Percentiles rank a stretch among this genome's conserved stretches.
Conservation (phyloP, 352 stramenopile species). For the Phytophthora foliorum region DNA sequence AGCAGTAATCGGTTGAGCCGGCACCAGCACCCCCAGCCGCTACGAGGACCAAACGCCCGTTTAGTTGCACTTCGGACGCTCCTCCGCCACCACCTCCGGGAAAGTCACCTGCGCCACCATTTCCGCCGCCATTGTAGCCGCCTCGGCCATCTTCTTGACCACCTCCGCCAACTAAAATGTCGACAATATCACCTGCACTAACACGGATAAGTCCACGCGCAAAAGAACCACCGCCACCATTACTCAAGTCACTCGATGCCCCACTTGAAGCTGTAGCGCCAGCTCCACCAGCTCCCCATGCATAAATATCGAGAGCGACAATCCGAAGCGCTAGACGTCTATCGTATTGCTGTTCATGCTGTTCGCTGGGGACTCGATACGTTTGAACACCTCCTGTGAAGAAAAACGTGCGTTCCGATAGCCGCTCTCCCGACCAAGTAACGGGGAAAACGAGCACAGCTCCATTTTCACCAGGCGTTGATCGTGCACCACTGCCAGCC, state of each 20-base stretch:
- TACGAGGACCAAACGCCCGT: slow-evolving; percentile 60
- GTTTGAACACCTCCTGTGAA: slow-evolving; percentile 43
- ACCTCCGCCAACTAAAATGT: slow-evolving; percentile 73
- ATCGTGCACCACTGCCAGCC: slow-evolving; percentile 12
- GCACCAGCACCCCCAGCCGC: slow-evolving; percentile 78
- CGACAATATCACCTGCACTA: slow-evolving; percentile 49
- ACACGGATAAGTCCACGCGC: slow-evolving; percentile 62
- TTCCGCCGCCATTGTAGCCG: slow-evolving; percentile 76
- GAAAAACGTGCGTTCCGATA: slow-evolving; percentile 56
- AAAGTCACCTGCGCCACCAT: slow-evolving; percentile 64
- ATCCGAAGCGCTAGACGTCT: slow-evolving; percentile 40
- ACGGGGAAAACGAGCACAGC: slow-evolving; percentile 72
- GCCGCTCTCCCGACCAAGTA: slow-evolving; percentile 48
- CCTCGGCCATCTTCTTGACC: slow-evolving; percentile 47
- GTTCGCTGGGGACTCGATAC: slow-evolving; percentile 40
- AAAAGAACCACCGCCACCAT: slow-evolving; percentile 82
- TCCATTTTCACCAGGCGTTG: slow-evolving; percentile 55
- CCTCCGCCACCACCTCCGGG: slow-evolving; percentile 73
- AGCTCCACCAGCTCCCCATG: slow-evolving; percentile 82
- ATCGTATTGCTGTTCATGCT: slow-evolving; percentile 15
- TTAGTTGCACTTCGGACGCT: slow-evolving; percentile 59
- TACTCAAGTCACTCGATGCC: slow-evolving; percentile 34
- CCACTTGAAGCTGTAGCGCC: slow-evolving; percentile 39
- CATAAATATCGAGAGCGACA: slow-evolving; percentile 73
- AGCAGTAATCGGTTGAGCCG: slow-evolving; percentile 81